Percentiles rank a stretch among this genome's conserved stretches.
These are phyloP conservation scores for Larix kaempferi DNA, from an alignment of 75 land plant species.

Conservation along the genomic window DNA sequence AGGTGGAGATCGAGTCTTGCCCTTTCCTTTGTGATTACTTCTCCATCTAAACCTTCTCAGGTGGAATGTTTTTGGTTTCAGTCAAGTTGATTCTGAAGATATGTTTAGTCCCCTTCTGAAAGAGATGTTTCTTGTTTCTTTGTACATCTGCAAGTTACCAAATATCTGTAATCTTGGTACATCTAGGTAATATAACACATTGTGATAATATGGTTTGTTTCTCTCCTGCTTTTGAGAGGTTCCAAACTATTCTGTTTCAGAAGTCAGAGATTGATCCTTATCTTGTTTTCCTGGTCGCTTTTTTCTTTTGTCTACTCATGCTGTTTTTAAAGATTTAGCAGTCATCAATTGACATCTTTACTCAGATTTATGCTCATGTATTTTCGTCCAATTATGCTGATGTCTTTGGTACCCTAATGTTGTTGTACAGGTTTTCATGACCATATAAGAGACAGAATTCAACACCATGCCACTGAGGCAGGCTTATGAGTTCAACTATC, in stretches of 20 bases:
- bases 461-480: neutral
- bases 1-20: neutral
- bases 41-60: neutral
- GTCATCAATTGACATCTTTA: neutral
- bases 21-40: neutral
- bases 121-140: neutral
- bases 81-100: neutral
- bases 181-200: neutral
- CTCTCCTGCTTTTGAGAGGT: neutral
- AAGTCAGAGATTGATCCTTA: neutral
- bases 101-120: neutral
- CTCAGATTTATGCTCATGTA: neutral
- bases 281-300: neutral
- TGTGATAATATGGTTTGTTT: neutral
- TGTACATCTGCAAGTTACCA: neutral
- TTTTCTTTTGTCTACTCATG: neutral
- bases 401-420: neutral
- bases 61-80: neutral
- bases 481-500: too few relatives aligned
- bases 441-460: neutral
- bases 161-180: neutral
- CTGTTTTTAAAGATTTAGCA: neutral
- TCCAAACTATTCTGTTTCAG: neutral
- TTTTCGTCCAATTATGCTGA: constrained; percentile 5
- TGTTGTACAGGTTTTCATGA: neutral